Evolutionary conservation across 129 eudicot genomes (phyloP).

Genomic region (Escallonia herrerae): DNA sequence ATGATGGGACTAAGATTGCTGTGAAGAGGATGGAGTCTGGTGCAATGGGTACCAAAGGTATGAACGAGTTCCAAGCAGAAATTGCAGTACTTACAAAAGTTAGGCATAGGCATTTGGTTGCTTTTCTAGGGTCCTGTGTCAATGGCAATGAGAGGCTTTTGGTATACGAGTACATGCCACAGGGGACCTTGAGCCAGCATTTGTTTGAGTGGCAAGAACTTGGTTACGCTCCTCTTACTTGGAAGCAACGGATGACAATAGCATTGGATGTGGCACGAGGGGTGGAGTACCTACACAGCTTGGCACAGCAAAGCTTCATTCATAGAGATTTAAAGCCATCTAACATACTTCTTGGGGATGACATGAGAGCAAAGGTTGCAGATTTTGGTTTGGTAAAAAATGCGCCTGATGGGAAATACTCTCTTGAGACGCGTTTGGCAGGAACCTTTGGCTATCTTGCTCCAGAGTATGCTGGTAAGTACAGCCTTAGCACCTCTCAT

Average conservation of each 20-base stretch:
- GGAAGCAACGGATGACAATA: constrained; percentile 35
- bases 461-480: constrained; percentile 44
- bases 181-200: constrained; percentile 37
- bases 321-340: constrained; percentile 41
- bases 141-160: constrained; percentile 43
- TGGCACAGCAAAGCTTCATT: constrained; percentile 39
- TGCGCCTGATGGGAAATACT: constrained; percentile 39
- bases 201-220: constrained; percentile 28
- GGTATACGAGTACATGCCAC: constrained; percentile 47
- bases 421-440: constrained; percentile 36
- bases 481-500: neutral
- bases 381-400: constrained; percentile 33
- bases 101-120: constrained; percentile 42
- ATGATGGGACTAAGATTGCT: constrained; percentile 43
- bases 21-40: constrained; percentile 47
- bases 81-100: constrained; percentile 42
- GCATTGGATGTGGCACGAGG: constrained; percentile 45
- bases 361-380: constrained; percentile 40
- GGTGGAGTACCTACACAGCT: constrained; percentile 38
- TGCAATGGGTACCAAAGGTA: constrained; percentile 33
- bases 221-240: constrained; percentile 24
- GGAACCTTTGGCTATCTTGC: constrained; percentile 46
- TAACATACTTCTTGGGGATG: constrained; percentile 30
- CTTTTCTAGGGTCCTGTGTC: constrained; percentile 31
- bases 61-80: constrained; percentile 39